Evolutionary conservation across 2,329 filamentous ascomycete species (phyloP).

Genomic region (Ophiostoma montium): DNA sequence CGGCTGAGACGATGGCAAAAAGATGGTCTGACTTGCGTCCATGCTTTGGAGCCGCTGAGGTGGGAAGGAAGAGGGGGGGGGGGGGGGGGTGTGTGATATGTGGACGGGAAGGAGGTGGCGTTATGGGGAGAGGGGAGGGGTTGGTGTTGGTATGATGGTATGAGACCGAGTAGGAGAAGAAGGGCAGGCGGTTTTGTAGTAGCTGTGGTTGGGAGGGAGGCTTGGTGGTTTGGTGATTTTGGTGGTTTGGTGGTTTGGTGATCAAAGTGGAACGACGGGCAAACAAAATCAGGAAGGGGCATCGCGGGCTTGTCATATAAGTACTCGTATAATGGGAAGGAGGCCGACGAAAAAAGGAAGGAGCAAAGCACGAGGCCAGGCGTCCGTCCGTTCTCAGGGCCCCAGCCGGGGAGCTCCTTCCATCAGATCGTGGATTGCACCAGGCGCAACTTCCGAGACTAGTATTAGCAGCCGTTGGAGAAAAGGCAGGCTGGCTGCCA

Average conservation of each 20-base stretch:
- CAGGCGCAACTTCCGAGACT: not conserved
- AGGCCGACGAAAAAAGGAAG: not conserved
- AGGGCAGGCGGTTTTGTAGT: not conserved
- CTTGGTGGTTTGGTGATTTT: not conserved
- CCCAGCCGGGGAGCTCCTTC: not conserved
- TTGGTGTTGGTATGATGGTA: not conserved
- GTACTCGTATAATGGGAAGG: slow-evolving; percentile 2
- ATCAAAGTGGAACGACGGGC: slow-evolving; percentile 5
- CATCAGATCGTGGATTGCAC: not conserved
- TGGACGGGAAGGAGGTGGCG: slow-evolving; percentile 4
- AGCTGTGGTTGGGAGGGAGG: slow-evolving; percentile 1
- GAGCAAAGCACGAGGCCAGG: not conserved
- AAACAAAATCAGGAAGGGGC: slow-evolving; percentile 1
- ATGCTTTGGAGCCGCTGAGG: slow-evolving; percentile 2
- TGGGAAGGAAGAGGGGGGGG: no score
- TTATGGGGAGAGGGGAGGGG: slow-evolving; percentile 1
- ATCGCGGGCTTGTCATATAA: slow-evolving; percentile 7
- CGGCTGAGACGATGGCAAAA: slow-evolving; percentile 3
- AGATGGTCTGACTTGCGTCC: slow-evolving; percentile 7
- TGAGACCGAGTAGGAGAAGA: not conserved
- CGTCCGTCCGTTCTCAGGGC: not conserved
- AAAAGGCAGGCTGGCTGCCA: no score
- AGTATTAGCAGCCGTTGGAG: not conserved
- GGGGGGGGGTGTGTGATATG: not conserved
- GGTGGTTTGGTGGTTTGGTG: slow-evolving; percentile 4